Evolutionary conservation across 805 yeast species (phyloP), one percentile per base, ranked within the genome.

Genomic region (Jamesozyma lodderae): DNA sequence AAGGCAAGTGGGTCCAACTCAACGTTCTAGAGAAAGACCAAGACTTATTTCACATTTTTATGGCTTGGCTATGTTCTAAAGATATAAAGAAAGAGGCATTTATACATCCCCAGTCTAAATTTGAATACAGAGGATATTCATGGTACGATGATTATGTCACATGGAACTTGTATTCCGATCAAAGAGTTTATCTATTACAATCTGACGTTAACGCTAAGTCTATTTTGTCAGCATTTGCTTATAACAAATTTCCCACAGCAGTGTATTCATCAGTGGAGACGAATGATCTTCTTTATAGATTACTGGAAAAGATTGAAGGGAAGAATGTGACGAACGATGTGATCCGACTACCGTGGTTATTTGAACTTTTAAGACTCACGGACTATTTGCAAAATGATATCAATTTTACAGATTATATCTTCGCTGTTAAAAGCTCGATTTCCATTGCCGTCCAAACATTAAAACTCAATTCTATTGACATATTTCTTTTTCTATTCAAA

Each of bases 51-150:
- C 54, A 63, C 6, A 27, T 44, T 1, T 68, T 74, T 45, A 28
- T 72, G 3, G 43, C 57, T 1, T 75, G 81, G 81, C 31, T 73
- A 16, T 47, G 64, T 27, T 69, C 47, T 10, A 36, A 39, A 21
- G 21, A 39, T 15, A 18, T 28, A 11, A 26, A 37, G n/a, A n/a
- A n/a, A n/a, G n/a, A n/a, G n/a, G n/a, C n/a, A n/a, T n/a, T n/a
- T n/a, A n/a, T n/a, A n/a, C n/a, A n/a, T n/a, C n/a, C n/a, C n/a
- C n/a, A n/a, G n/a, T n/a, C n/a, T n/a, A n/a, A n/a, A n/a, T n/a
- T n/a, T 18, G 26, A 35, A 16, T 26, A 8, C 11, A 6, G 7
- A 3, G 27, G 23, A 31, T 15, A 11, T 3, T 9, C 27, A 6
- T 39, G 44, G 47, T 28, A 31, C 22, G 33, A 39, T 8, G 23